Base-by-base conservation (phyloP, 768 basidiomycete genomes). In the Macrolepiota dolichaula region DNA sequence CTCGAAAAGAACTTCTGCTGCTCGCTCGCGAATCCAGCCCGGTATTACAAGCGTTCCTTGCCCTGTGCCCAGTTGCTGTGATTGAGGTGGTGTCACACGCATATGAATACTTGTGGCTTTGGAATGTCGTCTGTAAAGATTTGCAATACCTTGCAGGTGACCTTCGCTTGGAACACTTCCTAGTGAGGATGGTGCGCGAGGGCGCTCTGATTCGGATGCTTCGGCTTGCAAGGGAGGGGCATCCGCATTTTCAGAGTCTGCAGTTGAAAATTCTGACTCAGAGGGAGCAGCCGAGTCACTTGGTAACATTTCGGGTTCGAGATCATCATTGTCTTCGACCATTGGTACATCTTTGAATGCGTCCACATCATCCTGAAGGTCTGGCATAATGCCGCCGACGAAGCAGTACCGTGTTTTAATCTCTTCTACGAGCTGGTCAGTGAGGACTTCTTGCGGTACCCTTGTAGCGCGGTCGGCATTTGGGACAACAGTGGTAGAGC, bases 1-100 rank as follows among this genome's bases (percentile, higher is more conserved):
- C 69, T 93, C 92, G 63, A 97, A 98, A 10, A 98, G 76, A 4
- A 96, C 82, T 72, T 98, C 97, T 1, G 95, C 87, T 0, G 90
- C 90, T 13, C 96, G 81, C 71, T 98, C 96, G 46, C 96, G 76
- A 42, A 99, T 81, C 97, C 97, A 99, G 2, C 96, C 96, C 1
- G 96, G 96, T 47, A 98, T 84, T 49, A 92, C 78, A 50, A 97
- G 72, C 0, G 88, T 93, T 0, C 91, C 94, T 7, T 81, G 76
- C 2, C 91, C 92, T 1, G 89, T 88, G 0, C 89, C 88, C 12
- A 79, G 76, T 65, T 86, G 87, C 36, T 60, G 88, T 12, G 82
- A 77, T 2, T 74, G 69, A 6, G 92, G 89, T 29, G 91, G 89
- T 15, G 79, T 73, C 22, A 93, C 89, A 2, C 79, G 81, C 73